Evolutionary conservation across 1,139 yeast species (phyloP).

Genomic region (Torulaspora pretoriensis): DNA sequence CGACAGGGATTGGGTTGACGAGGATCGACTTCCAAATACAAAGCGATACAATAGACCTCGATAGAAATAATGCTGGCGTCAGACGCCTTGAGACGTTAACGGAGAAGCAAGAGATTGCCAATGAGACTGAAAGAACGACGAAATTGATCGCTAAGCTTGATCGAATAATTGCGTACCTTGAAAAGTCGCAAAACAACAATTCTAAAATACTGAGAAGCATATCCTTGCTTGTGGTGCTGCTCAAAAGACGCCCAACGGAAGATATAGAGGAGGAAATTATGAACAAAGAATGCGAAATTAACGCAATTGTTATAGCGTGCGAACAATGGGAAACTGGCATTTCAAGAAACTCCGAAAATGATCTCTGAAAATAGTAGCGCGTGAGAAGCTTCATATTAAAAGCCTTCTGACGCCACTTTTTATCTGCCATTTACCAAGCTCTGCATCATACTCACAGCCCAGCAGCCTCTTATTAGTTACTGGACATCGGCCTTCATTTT

Average conservation of each 20-base stretch:
- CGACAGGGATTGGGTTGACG: background rate
- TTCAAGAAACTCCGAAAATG: background rate
- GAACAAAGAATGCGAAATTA: conserved; percentile 29
- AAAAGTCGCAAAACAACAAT: conserved; percentile 7
- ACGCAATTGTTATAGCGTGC: conserved; percentile 22
- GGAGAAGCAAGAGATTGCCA: conserved; percentile 9
- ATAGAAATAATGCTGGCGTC: background rate
- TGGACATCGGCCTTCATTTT: conserved; percentile 78
- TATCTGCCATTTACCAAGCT: conserved; percentile 62
- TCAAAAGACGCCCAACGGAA: conserved; percentile 21
- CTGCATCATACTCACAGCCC: conserved; percentile 64
- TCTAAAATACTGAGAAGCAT: conserved; percentile 21
- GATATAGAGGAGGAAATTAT: conserved; percentile 28
- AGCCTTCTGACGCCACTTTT: conserved; percentile 65
- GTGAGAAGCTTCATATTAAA: conserved; percentile 42
- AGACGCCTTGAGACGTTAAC: background rate
- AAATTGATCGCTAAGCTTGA: conserved; percentile 20
- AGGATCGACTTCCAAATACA: conserved; percentile 6
- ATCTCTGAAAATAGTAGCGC: background rate
- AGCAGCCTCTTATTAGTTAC: conserved; percentile 68
- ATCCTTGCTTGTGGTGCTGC: conserved; percentile 22
- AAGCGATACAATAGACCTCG: background rate
- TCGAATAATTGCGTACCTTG: conserved; percentile 21
- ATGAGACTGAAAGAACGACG: background rate
- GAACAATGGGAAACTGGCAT: conserved; percentile 32